These are phyloP conservation scores for Taxillus chinensis DNA, from an alignment of 164 flowering plant genomes.

Conservation along the genomic window DNA sequence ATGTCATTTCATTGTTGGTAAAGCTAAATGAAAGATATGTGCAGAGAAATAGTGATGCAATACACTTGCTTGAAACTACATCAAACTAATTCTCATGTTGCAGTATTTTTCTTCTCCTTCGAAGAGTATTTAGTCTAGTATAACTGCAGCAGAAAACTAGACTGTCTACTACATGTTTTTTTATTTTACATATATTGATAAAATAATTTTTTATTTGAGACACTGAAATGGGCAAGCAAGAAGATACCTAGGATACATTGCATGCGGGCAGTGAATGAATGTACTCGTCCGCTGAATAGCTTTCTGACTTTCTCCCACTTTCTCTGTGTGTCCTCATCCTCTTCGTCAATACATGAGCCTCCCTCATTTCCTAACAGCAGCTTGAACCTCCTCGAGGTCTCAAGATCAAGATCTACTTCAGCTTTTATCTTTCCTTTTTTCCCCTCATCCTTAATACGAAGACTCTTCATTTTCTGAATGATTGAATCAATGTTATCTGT, in stretches of 20 bases:
- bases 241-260: conserved; percentile 1
- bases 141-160: too few species aligned
- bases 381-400: background rate
- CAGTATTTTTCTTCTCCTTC: background rate
- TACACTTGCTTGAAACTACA: background rate
- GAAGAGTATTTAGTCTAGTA: too few species aligned
- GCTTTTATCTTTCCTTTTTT: too few species aligned
- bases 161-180: too few species aligned
- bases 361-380: conserved; percentile 1
- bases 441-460: background rate
- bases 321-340: background rate
- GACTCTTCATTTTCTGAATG: background rate
- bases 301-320: conserved; percentile 1
- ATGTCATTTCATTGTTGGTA: background rate
- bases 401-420: conserved; percentile 2
- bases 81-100: background rate
- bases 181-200: too few species aligned
- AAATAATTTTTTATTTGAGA: too few species aligned
- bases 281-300: background rate
- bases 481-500: background rate
- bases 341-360: background rate
- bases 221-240: too few species aligned
- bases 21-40: background rate
- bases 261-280: conserved; percentile 6
- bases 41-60: too few species aligned